These are phyloP conservation scores for Colletotrichum echinochloae DNA, from an alignment of 2,329 filamentous ascomycete genomes.

Conservation along the genomic window DNA sequence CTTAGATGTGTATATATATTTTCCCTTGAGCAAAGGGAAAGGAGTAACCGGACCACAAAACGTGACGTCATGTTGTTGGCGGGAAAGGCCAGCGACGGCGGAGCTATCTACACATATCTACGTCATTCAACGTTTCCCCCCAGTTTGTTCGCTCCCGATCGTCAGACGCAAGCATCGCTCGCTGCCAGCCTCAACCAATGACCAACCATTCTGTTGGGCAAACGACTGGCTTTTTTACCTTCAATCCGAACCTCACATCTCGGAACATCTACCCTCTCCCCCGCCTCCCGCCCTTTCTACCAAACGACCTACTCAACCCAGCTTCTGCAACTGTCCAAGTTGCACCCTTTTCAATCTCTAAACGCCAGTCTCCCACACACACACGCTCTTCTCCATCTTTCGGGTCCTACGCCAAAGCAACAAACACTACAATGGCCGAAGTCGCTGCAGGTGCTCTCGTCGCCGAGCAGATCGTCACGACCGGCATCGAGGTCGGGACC, in stretches of 20 bases:
- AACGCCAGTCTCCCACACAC: too few relatives aligned
- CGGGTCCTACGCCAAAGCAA: background rate
- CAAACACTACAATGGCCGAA: constrained; percentile 52
- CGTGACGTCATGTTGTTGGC: constrained; percentile 36
- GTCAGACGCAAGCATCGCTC: constrained; percentile 13
- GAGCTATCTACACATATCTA: too few relatives aligned
- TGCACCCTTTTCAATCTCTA: background rate
- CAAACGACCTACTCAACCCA: background rate
- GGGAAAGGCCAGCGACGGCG: background rate
- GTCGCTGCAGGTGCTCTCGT: constrained; percentile 52
- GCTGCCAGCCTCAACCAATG: constrained; percentile 5
- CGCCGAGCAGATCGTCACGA: constrained; percentile 56
- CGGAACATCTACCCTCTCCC: too few relatives aligned
- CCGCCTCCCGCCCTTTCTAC: too few relatives aligned
- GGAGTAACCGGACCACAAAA: background rate
- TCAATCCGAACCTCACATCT: background rate
- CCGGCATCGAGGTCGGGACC: constrained; percentile 53
- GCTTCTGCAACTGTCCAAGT: background rate
- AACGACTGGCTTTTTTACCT: background rate
- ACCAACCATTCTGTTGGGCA: constrained; percentile 17
- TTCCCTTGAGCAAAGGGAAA: too few relatives aligned
- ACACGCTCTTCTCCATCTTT: background rate
- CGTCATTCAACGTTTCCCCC: constrained; percentile 35
- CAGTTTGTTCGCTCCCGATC: constrained; percentile 16
- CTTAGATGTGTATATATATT: too few relatives aligned